A percentile compares a stretch with the other conserved stretches of the same genome.
phyloP scores from a whole-genome alignment of 225 moss, liverwort and hornwort species.

The Physcomitrium patens region DNA sequence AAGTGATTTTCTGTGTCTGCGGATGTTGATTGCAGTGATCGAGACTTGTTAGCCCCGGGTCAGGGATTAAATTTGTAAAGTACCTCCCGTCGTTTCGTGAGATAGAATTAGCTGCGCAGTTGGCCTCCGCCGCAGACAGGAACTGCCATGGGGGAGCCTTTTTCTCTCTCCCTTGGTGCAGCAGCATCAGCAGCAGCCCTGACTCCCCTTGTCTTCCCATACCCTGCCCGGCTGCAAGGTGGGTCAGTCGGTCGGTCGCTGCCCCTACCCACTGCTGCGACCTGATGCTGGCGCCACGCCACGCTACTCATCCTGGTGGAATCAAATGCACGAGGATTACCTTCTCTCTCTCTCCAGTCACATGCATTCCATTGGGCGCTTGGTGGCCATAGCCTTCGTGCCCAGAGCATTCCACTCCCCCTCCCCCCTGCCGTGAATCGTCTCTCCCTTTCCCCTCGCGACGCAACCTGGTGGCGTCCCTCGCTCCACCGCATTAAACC shows the following conservation, averaged over 20 bases:
- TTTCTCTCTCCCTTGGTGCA: too few relatives aligned
- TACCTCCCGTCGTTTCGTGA: neutral
- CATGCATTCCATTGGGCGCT: conserved; percentile 30
- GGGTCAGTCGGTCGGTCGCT: too few relatives aligned
- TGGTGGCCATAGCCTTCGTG: conserved; percentile 24
- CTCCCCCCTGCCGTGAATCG: neutral
- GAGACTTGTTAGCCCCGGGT: too few relatives aligned
- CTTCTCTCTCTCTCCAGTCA: conserved; percentile 7
- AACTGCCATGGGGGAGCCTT: neutral
- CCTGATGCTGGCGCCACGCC: too few relatives aligned
- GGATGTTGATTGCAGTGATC: too few relatives aligned
- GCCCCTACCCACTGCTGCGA: too few relatives aligned
- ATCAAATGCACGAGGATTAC: too few relatives aligned
- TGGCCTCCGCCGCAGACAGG: conserved; percentile 2
- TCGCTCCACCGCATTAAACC: neutral
- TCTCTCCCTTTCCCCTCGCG: neutral
- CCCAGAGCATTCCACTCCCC: neutral
- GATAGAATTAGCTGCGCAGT: neutral
- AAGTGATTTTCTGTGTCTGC: neutral
- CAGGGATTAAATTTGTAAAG: conserved; percentile 31
- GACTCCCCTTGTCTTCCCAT: too few relatives aligned
- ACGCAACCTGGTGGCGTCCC: neutral
- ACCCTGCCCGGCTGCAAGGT: too few relatives aligned
- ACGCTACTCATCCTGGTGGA: too few relatives aligned
- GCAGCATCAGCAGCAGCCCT: too few relatives aligned